Conservation (phyloP, 441 rosid genomes). For the Mallotus repandus region DNA sequence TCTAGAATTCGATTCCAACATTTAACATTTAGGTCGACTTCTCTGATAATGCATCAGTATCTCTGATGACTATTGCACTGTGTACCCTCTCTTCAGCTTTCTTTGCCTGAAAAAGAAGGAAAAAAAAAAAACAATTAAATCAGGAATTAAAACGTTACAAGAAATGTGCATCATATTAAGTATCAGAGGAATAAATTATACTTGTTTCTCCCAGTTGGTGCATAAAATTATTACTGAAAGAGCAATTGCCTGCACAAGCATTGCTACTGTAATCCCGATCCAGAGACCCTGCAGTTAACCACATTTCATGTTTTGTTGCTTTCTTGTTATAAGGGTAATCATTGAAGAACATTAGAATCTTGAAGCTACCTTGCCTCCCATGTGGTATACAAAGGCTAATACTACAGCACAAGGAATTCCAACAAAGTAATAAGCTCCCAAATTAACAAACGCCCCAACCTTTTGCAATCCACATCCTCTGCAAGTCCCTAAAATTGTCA, state of each 20-base stretch:
- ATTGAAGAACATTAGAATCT: too few species aligned
- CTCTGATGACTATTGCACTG: neutral
- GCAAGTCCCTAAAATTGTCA: neutral
- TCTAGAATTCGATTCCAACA: neutral
- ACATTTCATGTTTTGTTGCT: neutral
- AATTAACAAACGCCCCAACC: constrained; percentile 18
- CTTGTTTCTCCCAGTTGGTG: constrained; percentile 36
- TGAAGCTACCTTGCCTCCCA: constrained; percentile 22
- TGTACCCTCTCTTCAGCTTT: constrained; percentile 32
- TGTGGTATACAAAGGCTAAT: constrained; percentile 22
- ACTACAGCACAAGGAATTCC: constrained; percentile 24
- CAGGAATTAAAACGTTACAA: neutral
- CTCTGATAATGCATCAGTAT: neutral
- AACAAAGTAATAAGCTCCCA: constrained; percentile 23
- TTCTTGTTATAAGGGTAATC: too few species aligned
- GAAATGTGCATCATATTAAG: neutral
- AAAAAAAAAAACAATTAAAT: neutral
- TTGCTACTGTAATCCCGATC: constrained; percentile 49
- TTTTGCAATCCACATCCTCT: constrained; percentile 32
- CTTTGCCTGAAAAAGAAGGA: constrained; percentile 25
- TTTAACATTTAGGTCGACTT: too few species aligned
- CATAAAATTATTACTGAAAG: constrained; percentile 33
- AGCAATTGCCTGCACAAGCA: constrained; percentile 36
- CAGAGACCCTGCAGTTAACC: constrained; percentile 45
- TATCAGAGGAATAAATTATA: neutral